Base-by-base conservation (phyloP, 305 asterid species). In the Fraxinus nigra region DNA sequence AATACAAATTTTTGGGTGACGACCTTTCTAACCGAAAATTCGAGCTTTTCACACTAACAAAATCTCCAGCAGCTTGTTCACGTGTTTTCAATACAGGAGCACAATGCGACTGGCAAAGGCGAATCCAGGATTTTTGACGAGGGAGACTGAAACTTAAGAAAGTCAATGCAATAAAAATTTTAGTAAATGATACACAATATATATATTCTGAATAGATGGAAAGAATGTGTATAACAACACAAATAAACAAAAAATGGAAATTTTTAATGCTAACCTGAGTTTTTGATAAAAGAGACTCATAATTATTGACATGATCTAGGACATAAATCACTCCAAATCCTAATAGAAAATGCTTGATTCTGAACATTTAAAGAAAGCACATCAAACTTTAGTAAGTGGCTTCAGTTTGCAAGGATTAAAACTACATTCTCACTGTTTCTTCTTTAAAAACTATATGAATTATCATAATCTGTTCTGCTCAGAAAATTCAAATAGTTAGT, bases 21-120 rank as follows among this genome's bases (percentile, higher is more conserved):
- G 81, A 18, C 72, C 72, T 81, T 77, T 69, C 59, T 61, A 82
- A 0, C 18, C 80, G 75, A 59, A 81, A 74, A 22, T 82, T 67
- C 43, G 75, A 78, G 77, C 40, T 72, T 63, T 79, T 82, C 78
- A 61, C 24, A 32, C 34, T n/a, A 40, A 34, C 46, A 16, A 70
- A 81, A 76, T 63, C 84, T 54, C 81, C 56, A 61, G 37, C 30
- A 54, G 75, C 78, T 6, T 59, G 61, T 72, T 87, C 90, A 67
- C 69, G 0, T 54, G 70, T 65, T 59, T 76, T 78, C 30, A 85
- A 77, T 77, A 91, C 90, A 81, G 84, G 84, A 80, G 80, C 69
- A 61, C 85, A 85, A 56, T 82, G 63, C 63, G 78, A 77, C 40
- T 7, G 48, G 46, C 46, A 38, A 3, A 38, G 46, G 46, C 3